These are phyloP conservation scores for Talaromyces stipitatus DNA, from an alignment of 495 filamentous ascomycete genomes.

Conservation along the genomic window DNA sequence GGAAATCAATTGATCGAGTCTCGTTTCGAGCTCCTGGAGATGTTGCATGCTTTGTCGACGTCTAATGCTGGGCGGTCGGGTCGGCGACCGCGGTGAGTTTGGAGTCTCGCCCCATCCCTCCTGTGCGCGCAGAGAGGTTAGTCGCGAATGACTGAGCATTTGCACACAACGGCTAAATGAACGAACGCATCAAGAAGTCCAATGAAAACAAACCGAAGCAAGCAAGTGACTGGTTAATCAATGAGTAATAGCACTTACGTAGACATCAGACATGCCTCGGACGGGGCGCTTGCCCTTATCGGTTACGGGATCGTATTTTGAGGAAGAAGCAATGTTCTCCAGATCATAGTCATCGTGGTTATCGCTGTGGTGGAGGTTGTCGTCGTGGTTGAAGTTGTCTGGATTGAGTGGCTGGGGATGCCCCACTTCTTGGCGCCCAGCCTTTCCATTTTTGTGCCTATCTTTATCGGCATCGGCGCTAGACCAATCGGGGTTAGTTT, in stretches of 20 bases:
- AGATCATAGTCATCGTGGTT: constrained; percentile 14
- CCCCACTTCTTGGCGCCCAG: not conserved
- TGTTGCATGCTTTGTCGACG: constrained; percentile 96
- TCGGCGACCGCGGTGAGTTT: constrained; percentile 86
- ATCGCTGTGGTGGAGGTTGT: not conserved
- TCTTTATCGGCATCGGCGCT: not conserved
- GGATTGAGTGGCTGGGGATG: constrained; percentile 3
- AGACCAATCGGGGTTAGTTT: not conserved
- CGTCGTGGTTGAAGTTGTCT: not conserved
- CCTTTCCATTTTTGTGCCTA: not conserved
- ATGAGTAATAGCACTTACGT: constrained; percentile 56
- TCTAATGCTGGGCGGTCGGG: constrained; percentile 90
- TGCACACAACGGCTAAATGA: constrained; percentile 14
- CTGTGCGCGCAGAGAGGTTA: constrained; percentile 34
- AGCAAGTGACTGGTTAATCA: constrained; percentile 5
- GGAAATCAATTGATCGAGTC: constrained; percentile 69
- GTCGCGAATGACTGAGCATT: constrained; percentile 2
- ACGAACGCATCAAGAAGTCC: constrained; percentile 14
- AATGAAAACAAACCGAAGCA: constrained; percentile 9
- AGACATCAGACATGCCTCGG: constrained; percentile 86
- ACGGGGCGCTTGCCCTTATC: constrained; percentile 81
- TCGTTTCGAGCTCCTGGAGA: constrained; percentile 65
- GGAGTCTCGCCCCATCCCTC: constrained; percentile 93
- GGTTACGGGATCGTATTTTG: constrained; percentile 65
- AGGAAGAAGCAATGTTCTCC: constrained; percentile 47